Evolutionary conservation across 257 asterid species (phyloP).

Genomic region (Nicotiana undulata): DNA sequence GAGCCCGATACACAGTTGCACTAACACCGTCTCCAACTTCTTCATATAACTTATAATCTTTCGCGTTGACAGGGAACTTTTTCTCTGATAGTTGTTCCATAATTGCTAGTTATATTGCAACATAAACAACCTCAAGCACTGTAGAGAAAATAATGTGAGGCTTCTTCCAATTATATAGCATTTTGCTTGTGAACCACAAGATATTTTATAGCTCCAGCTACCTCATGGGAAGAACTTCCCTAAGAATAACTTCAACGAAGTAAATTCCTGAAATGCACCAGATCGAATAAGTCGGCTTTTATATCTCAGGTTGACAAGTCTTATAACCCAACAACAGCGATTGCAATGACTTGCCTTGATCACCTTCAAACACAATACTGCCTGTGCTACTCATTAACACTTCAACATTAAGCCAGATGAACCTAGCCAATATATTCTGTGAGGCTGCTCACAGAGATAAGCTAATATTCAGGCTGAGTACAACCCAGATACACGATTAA

Average conservation of each 20-base stretch:
- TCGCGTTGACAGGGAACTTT: slow-evolving; percentile 68
- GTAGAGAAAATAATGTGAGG: slow-evolving; percentile 14
- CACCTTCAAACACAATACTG: neutral
- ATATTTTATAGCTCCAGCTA: slow-evolving; percentile 16
- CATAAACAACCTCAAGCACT: slow-evolving; percentile 13
- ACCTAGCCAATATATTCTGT: neutral
- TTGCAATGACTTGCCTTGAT: neutral
- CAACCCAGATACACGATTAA: neutral
- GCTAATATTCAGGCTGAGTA: neutral
- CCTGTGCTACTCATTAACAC: neutral
- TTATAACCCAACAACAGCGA: neutral
- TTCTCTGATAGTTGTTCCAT: slow-evolving; percentile 48
- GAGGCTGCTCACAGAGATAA: neutral
- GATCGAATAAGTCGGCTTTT: neutral
- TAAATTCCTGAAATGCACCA: neutral
- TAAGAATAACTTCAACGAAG: slow-evolving; percentile 6
- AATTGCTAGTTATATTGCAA: slow-evolving; percentile 26
- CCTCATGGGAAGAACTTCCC: slow-evolving; percentile 11
- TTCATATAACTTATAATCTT: slow-evolving; percentile 66
- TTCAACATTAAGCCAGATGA: neutral
- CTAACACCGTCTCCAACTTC: slow-evolving; percentile 99
- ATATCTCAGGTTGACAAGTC: slow-evolving; percentile 4
- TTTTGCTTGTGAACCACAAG: slow-evolving; percentile 16
- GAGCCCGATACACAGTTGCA: slow-evolving; percentile 86
- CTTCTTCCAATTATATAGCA: slow-evolving; percentile 29